Evolutionary conservation across 805 yeast genomes (phyloP).

Genomic region (Wickerhamomyces silvicola): DNA sequence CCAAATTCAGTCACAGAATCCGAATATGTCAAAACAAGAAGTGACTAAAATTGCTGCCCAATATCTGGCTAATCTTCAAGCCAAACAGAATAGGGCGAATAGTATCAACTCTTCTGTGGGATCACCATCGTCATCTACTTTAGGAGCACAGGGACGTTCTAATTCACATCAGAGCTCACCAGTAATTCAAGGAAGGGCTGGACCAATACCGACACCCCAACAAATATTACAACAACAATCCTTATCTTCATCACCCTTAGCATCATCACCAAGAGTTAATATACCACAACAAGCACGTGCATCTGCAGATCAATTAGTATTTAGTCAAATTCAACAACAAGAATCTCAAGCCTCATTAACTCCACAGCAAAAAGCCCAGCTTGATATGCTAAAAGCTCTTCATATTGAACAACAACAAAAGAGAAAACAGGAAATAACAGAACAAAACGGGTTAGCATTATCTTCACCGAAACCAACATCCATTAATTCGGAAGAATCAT

Average conservation of each 20-base stretch:
- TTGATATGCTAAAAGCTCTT: constrained; percentile 20
- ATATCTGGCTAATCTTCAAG: constrained; percentile 50
- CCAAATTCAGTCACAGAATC: constrained; percentile 61
- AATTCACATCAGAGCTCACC: too few species aligned
- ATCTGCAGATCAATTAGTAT: constrained; percentile 13
- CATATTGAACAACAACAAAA: constrained; percentile 23
- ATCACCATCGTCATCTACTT: constrained; percentile 2
- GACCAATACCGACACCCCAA: constrained; percentile 32
- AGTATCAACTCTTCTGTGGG: constrained; percentile 16
- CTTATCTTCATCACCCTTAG: constrained; percentile 21
- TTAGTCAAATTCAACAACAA: constrained; percentile 1
- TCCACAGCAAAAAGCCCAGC: constrained; percentile 25
- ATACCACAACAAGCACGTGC: constrained; percentile 15
- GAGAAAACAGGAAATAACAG: constrained; percentile 13
- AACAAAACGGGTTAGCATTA: constrained; percentile 1
- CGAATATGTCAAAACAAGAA: constrained; percentile 54
- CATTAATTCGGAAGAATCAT: background rate
- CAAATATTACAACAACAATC: constrained; percentile 30
- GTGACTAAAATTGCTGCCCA: constrained; percentile 62
- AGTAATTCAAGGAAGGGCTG: constrained; percentile 5
- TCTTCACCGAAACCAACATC: background rate
- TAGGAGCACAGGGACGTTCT: constrained; percentile 4
- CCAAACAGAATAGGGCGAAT: constrained; percentile 31
- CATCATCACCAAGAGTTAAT: constrained; percentile 12
- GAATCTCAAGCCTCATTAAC: constrained; percentile 12